A percentile compares a stretch with the other conserved stretches of the same genome.
Evolutionary conservation across 306 rosid species (phyloP).

Genomic region (Boehmeria nivea): DNA sequence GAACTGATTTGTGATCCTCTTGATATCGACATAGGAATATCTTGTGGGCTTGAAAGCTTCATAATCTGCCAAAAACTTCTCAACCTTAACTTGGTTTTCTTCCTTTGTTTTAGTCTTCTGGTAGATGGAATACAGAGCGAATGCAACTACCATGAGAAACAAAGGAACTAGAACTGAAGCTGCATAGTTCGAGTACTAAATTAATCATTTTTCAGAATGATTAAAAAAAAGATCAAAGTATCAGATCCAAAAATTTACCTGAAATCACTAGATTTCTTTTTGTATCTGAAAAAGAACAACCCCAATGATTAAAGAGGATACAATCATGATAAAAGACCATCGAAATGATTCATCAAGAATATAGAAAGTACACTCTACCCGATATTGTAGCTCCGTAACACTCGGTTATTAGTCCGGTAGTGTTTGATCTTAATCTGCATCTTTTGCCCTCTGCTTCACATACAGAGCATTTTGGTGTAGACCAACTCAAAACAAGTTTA

Average conservation of each 20-base stretch:
- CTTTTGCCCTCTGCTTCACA: too few relatives aligned
- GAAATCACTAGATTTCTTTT: neutral
- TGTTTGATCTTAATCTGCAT: too few relatives aligned
- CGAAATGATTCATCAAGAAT: too few relatives aligned
- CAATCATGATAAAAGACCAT: too few relatives aligned
- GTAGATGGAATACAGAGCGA: neutral
- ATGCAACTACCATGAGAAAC: neutral
- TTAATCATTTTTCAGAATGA: neutral
- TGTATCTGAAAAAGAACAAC: constrained; percentile 1
- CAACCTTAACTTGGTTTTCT: constrained; percentile 22
- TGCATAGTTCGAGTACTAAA: neutral
- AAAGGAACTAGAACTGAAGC: neutral
- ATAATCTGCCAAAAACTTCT: constrained; percentile 11
- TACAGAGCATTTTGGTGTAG: too few relatives aligned
- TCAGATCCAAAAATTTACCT: neutral
- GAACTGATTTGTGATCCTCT: constrained; percentile 30
- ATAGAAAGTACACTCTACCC: too few relatives aligned
- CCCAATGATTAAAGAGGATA: too few relatives aligned
- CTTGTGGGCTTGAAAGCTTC: constrained; percentile 21
- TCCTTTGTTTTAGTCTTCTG: neutral
- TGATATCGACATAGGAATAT: constrained; percentile 25
- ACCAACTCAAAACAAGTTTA: too few relatives aligned
- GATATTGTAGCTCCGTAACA: neutral
- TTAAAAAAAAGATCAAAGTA: neutral
- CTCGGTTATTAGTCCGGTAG: too few relatives aligned